Evolutionary conservation across 176 grass and related monocot species (phyloP).

Genomic region (Zea mays): DNA sequence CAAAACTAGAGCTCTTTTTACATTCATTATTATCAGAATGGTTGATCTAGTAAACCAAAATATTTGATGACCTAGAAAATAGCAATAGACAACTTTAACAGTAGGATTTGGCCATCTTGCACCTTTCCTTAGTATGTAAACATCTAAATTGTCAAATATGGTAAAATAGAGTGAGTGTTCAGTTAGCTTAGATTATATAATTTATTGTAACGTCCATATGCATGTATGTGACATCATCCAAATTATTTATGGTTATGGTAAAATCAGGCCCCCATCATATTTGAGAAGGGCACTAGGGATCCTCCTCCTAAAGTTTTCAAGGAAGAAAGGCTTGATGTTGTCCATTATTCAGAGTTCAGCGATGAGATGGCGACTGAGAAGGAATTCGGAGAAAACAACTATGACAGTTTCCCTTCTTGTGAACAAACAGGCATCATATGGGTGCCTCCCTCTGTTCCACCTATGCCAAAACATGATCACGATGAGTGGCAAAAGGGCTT

Average conservation of each 20-base stretch:
- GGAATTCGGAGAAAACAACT: conserved; percentile 46
- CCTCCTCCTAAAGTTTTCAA: neutral
- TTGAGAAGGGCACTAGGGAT: conserved; percentile 11
- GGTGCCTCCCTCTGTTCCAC: conserved; percentile 85
- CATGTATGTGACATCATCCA: neutral
- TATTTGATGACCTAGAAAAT: neutral
- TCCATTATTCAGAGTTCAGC: conserved; percentile 3
- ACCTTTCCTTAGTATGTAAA: neutral
- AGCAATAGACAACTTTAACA: neutral
- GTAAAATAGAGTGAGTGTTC: neutral
- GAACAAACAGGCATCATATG: conserved; percentile 67
- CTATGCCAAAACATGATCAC: conserved; percentile 59
- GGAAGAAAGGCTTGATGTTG: conserved; percentile 20
- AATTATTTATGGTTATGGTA: conserved; percentile 8
- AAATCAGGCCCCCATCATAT: conserved; percentile 23
- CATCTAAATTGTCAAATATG: neutral
- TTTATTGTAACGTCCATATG: neutral
- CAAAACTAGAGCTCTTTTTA: neutral
- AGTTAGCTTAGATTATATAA: neutral
- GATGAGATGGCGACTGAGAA: conserved; percentile 14
- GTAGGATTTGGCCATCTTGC: neutral
- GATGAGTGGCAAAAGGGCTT: conserved; percentile 74
- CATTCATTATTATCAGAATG: neutral
- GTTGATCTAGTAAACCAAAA: neutral
- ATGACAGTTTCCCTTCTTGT: conserved; percentile 54